phyloP scores from a whole-genome alignment of 352 stramenopile species.

The Globisporangium echinulatum region DNA sequence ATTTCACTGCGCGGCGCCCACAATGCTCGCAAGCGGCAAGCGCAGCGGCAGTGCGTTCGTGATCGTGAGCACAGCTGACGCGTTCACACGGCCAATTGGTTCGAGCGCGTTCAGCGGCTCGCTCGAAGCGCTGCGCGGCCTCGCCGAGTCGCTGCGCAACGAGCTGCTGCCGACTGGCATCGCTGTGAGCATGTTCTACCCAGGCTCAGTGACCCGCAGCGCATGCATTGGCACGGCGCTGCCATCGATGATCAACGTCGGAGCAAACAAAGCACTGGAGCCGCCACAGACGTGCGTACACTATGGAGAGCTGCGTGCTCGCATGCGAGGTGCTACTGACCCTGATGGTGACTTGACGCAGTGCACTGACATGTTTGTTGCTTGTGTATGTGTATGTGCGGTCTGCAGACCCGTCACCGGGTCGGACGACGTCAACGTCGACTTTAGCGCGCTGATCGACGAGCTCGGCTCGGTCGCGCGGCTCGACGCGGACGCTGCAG shows the following conservation, averaged over 20 bases:
- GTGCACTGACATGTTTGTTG: neutral
- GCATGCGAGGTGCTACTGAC: too few relatives aligned
- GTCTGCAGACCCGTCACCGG: neutral
- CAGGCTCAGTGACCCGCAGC: neutral
- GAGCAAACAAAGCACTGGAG: neutral
- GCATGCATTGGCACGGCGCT: neutral
- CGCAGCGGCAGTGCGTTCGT: constrained; percentile 16
- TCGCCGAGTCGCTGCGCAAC: constrained; percentile 81
- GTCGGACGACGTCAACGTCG: neutral
- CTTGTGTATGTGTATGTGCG: neutral
- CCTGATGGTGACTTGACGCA: neutral
- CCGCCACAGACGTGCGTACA: neutral
- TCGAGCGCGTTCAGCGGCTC: constrained; percentile 85
- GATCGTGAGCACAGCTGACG: constrained; percentile 44
- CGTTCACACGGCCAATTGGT: constrained; percentile 64
- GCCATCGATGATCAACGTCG: neutral
- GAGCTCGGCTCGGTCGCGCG: neutral
- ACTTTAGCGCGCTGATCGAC: constrained; percentile 6
- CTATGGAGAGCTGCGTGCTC: neutral
- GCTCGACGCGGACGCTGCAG: neutral
- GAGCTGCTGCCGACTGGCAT: constrained; percentile 5
- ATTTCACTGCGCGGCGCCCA: constrained; percentile 41
- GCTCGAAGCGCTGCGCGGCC: constrained; percentile 88
- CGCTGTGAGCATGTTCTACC: constrained; percentile 14
- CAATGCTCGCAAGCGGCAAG: constrained; percentile 48